These are phyloP conservation scores for Fragaria vesca DNA, from an alignment of 306 rosid genomes.

Conservation along the genomic window DNA sequence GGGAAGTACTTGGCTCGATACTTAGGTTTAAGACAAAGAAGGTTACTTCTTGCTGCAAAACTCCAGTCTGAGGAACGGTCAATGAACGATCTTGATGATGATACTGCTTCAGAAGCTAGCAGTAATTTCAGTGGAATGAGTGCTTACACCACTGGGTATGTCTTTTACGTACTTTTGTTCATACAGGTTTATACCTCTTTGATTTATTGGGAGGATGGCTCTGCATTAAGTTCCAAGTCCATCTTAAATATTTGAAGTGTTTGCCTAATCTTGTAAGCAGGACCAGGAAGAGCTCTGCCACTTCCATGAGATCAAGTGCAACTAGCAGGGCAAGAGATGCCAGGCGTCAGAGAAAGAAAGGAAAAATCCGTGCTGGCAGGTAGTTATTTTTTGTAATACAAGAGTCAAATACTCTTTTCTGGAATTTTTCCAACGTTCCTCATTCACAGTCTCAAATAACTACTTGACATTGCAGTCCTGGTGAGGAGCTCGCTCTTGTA, in stretches of 20 bases:
- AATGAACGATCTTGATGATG: constrained; percentile 72
- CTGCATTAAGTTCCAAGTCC: background rate
- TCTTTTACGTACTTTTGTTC: constrained; percentile 17
- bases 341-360: constrained; percentile 87
- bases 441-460: constrained; percentile 14
- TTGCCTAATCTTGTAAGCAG: constrained; percentile 49
- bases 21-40: constrained; percentile 92
- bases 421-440: background rate
- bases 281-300: constrained; percentile 64
- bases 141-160: constrained; percentile 91
- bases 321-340: constrained; percentile 79
- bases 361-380: constrained; percentile 98
- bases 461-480: constrained; percentile 60
- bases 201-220: background rate
- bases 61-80: constrained; percentile 70
- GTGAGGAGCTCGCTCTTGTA: constrained; percentile 82
- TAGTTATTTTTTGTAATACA: constrained; percentile 22
- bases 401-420: background rate
- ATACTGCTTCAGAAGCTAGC: constrained; percentile 87
- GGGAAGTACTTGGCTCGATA: constrained; percentile 95
- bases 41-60: constrained; percentile 87
- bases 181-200: background rate
- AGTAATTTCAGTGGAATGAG: constrained; percentile 99
- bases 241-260: constrained; percentile 18
- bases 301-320: constrained; percentile 59